A percentile compares a stretch with the other conserved stretches of the same genome.
Evolutionary conservation across 2,329 filamentous ascomycete species (phyloP).

Genomic region (Phialocephala subalpina): DNA sequence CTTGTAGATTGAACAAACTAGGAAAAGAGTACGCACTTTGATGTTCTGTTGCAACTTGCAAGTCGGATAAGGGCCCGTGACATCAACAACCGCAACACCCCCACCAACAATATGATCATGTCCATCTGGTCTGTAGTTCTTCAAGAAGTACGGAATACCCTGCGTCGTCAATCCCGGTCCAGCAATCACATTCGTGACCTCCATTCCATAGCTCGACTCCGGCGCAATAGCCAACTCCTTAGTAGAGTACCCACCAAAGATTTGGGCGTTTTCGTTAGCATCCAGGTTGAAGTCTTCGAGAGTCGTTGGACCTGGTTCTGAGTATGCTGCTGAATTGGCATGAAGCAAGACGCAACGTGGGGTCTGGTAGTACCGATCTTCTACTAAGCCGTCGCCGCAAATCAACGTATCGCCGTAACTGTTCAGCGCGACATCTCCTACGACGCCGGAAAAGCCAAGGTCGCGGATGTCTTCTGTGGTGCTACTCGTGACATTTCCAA

Average conservation of each 20-base stretch:
- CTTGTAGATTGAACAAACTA: not conserved
- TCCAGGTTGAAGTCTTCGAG: slow-evolving; percentile 19
- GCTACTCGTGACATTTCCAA: slow-evolving; percentile 20
- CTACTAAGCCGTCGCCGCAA: slow-evolving; percentile 16
- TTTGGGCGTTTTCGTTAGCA: slow-evolving; percentile 1
- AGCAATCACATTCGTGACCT: slow-evolving; percentile 18
- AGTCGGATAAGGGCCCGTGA: slow-evolving; percentile 12
- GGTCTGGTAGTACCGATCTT: slow-evolving; percentile 6
- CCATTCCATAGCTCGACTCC: slow-evolving; percentile 13
- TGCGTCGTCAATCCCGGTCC: not conserved
- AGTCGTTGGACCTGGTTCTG: not conserved
- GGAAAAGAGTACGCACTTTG: not conserved
- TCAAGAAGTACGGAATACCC: slow-evolving; percentile 20
- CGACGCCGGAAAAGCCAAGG: slow-evolving; percentile 19
- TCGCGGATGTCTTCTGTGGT: slow-evolving; percentile 22
- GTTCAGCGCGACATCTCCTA: slow-evolving; percentile 12
- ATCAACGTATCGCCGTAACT: slow-evolving; percentile 19
- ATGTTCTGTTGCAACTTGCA: slow-evolving; percentile 4
- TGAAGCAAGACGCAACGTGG: not conserved
- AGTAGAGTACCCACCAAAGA: slow-evolving; percentile 13
- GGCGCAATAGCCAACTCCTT: slow-evolving; percentile 1
- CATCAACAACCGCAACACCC: slow-evolving; percentile 20
- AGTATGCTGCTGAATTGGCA: slow-evolving; percentile 10
- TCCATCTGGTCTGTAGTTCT: slow-evolving; percentile 11
- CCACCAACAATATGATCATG: slow-evolving; percentile 20